Percentiles rank a stretch among this genome's conserved stretches.
Evolutionary conservation across 768 basidiomycete genomes (phyloP).

Genomic region (Leccinellum luteum): DNA sequence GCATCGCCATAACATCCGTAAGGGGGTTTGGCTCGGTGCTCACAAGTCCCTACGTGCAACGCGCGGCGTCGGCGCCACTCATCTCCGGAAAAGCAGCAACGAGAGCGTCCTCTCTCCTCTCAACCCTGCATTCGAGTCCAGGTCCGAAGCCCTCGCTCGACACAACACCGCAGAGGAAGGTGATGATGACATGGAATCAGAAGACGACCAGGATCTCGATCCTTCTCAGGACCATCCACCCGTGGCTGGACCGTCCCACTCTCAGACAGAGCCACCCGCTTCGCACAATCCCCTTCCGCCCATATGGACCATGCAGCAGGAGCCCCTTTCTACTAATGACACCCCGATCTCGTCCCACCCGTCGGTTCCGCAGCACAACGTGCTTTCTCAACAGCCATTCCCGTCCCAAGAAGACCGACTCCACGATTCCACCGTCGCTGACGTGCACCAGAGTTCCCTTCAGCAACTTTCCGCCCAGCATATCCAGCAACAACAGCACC

Average conservation of each 20-base stretch:
- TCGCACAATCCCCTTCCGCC: conserved; percentile 32
- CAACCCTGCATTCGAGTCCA: conserved; percentile 39
- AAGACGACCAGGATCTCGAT: conserved; percentile 32
- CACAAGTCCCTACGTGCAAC: conserved; percentile 35
- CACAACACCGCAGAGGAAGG: conserved; percentile 31
- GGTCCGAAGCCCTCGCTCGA: conserved; percentile 28
- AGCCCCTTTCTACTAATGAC: conserved; percentile 23
- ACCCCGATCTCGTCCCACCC: conserved; percentile 34
- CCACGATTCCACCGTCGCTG: conserved; percentile 23
- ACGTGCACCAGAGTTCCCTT: conserved; percentile 28
- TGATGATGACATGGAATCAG: conserved; percentile 37
- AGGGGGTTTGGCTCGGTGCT: conserved; percentile 53
- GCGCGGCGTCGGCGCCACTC: conserved; percentile 30
- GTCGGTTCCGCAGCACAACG: conserved; percentile 25
- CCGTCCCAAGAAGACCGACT: conserved; percentile 26
- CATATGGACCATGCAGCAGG: conserved; percentile 34
- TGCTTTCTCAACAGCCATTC: conserved; percentile 32
- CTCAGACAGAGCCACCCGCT: conserved; percentile 23
- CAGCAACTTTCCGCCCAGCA: conserved; percentile 31
- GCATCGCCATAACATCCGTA: conserved; percentile 70
- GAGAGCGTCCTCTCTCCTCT: conserved; percentile 37
- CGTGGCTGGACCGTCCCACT: conserved; percentile 29
- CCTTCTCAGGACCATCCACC: conserved; percentile 24
- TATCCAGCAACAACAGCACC: conserved; percentile 25
- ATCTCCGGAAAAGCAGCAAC: conserved; percentile 38